These are phyloP conservation scores for Helianthus annuus DNA, from an alignment of 129 eudicot genomes.

Conservation along the genomic window DNA sequence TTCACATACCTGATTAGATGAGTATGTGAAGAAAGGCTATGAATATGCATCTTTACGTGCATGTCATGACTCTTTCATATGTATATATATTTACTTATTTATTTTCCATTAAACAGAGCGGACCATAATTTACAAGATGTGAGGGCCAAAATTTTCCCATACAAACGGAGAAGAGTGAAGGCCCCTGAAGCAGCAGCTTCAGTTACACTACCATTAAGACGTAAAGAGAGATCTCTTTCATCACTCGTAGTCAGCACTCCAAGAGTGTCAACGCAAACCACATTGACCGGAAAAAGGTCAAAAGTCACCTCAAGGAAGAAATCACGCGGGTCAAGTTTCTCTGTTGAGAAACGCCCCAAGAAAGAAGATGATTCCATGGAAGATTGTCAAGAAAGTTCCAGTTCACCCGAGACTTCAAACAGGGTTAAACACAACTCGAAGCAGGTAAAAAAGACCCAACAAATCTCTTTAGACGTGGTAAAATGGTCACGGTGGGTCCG, in stretches of 20 bases:
- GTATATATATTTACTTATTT: neutral
- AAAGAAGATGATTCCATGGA: slow-evolving; percentile 61
- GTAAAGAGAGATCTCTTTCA: slow-evolving; percentile 87
- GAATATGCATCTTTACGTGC: too few relatives aligned
- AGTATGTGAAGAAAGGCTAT: too few relatives aligned
- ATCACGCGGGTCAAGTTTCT: slow-evolving; percentile 57
- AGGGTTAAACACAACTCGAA: slow-evolving; percentile 56
- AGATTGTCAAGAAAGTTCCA: slow-evolving; percentile 64
- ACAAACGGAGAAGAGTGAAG: slow-evolving; percentile 61
- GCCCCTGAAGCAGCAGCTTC: slow-evolving; percentile 64
- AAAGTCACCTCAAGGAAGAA: slow-evolving; percentile 63
- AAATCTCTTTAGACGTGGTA: neutral
- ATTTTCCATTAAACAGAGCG: slow-evolving; percentile 53
- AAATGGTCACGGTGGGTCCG: neutral
- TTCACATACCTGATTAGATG: too few relatives aligned
- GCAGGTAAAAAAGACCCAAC: slow-evolving; percentile 47
- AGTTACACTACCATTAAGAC: slow-evolving; percentile 53
- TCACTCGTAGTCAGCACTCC: slow-evolving; percentile 81
- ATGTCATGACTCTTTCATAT: neutral
- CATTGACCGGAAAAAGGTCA: slow-evolving; percentile 79
- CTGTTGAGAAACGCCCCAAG: slow-evolving; percentile 50
- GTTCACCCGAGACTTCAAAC: slow-evolving; percentile 70
- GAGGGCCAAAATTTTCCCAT: slow-evolving; percentile 79
- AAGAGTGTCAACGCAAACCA: slow-evolving; percentile 58
- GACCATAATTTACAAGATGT: slow-evolving; percentile 87